Percentiles rank a stretch among this genome's conserved stretches.
phyloP scores from a whole-genome alignment of 768 basidiomycete species.

The Leccinum imitatum region DNA sequence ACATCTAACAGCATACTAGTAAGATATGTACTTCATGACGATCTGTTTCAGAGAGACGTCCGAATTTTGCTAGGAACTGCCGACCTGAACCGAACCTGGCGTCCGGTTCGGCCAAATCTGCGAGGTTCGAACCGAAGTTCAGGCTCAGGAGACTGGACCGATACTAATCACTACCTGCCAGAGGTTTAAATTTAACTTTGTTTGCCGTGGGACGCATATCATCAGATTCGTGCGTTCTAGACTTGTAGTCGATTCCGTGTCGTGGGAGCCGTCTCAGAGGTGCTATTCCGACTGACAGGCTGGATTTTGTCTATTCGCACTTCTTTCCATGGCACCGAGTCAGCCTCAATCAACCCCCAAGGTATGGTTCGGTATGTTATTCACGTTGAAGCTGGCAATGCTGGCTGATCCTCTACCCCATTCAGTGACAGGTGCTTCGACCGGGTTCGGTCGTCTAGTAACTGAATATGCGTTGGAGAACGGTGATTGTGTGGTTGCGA shows the following conservation, averaged over 20 bases:
- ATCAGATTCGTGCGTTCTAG: too few species aligned
- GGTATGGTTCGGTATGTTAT: constrained; percentile 26
- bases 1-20: too few species aligned
- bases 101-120: too few species aligned
- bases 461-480: constrained; percentile 35
- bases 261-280: neutral
- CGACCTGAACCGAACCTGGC: too few species aligned
- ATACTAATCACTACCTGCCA: too few species aligned
- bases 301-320: neutral
- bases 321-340: neutral
- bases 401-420: neutral
- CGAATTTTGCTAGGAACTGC: too few species aligned
- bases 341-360: constrained; percentile 5
- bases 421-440: constrained; percentile 42
- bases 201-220: too few species aligned
- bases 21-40: too few species aligned
- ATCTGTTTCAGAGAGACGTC: too few species aligned
- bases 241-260: neutral
- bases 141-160: too few species aligned
- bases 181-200: too few species aligned
- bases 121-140: too few species aligned
- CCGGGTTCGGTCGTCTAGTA: constrained; percentile 40
- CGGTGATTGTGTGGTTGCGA: constrained; percentile 45
- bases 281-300: neutral
- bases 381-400: neutral